Conservation (phyloP, 768 basidiomycete genomes). For the Fomitopsis serialis region DNA sequence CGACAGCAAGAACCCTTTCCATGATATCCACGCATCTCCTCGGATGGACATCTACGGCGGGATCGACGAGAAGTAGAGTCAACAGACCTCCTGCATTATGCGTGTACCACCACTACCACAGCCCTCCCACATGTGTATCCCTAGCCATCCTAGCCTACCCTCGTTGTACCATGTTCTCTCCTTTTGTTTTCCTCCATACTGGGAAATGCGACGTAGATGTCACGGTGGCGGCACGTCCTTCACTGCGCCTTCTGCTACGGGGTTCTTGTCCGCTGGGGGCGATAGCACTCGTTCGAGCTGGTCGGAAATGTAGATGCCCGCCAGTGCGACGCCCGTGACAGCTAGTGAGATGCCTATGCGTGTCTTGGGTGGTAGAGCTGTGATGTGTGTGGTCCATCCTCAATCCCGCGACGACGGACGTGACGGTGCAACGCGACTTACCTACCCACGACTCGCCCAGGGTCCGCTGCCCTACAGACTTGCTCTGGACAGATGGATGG, state of each 20-base stretch:
- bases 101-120: background rate
- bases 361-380: constrained; percentile 28
- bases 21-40: background rate
- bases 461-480: background rate
- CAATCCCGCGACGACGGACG: background rate
- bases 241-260: background rate
- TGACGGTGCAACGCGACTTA: background rate
- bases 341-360: constrained; percentile 27
- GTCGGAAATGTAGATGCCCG: constrained; percentile 26
- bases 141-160: background rate
- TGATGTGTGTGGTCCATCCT: background rate
- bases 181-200: background rate
- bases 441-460: constrained; percentile 21
- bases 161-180: background rate
- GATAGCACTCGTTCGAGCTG: constrained; percentile 23
- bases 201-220: background rate
- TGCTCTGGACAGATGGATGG: background rate
- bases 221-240: constrained; percentile 2
- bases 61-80: background rate
- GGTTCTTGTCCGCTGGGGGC: constrained; percentile 3
- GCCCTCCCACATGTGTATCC: background rate
- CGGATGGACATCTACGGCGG: constrained; percentile 12
- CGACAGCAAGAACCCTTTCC: background rate
- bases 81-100: background rate
- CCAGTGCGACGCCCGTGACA: constrained; percentile 24